Base-by-base conservation (phyloP, 2,329 filamentous ascomycete genomes). In the Fusarium haematococcum region DNA sequence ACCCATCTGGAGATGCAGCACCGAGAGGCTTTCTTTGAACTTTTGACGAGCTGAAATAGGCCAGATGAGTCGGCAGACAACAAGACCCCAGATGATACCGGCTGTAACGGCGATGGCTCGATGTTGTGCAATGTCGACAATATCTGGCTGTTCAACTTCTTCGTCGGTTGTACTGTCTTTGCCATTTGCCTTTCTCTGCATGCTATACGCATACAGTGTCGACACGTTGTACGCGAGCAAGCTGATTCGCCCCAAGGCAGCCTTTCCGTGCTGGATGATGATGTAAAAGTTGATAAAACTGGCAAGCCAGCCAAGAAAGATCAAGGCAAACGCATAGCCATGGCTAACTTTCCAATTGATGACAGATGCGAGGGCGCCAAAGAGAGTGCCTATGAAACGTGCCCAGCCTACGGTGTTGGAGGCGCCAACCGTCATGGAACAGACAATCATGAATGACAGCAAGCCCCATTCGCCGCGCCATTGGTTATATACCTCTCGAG, bases 381-480 rank as follows among this genome's bases (percentile, higher is more conserved):
- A 87, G 27, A 95, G 86, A 0, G 96, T 99, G 61, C 96, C 97
- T 5, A 95, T 86, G 80, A 98, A 96, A 74, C 97, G 92, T 45
- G 95, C 91, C 79, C 91, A 90, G 2, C 95, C 95, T 0, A 96
- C 98, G 0, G 96, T 98, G 81, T 98, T 99, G 18, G 95, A 95
- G 6, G 96, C 95, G n/a, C 97, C 97, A 10, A 98, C 95, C 0
- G 96, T 99, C 95, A 98, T 98, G 45, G 94, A 95, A 80, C 95
- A 98, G n/a, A 99, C 97, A 78, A 98, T 91, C 95, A 98, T 98
- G 85, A 98, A 98, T 0, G 95, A 98, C 33, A 99, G 82, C 1
- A 99, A 86, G 16, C 97, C 97, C 97, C 97, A 99, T 86, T 99
- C 97, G 10, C 96, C 96, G 77, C 96, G 89, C 95, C 95, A 98